These are phyloP conservation scores for Elaeis guineensis DNA, from an alignment of 176 grass and related monocot species.

Conservation along the genomic window DNA sequence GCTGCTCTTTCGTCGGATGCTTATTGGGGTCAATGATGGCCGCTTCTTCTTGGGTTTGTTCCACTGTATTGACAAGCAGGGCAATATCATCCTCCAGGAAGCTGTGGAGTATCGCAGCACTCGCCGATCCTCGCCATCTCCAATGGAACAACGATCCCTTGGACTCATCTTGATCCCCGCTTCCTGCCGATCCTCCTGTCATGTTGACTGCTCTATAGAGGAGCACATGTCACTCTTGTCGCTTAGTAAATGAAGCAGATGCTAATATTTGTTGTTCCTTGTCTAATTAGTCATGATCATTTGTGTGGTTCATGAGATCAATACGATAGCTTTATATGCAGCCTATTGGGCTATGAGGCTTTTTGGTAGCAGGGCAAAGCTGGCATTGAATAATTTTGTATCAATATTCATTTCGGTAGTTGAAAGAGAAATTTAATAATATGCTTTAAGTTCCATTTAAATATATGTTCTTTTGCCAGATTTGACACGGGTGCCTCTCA, in stretches of 20 bases:
- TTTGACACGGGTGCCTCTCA: too few species aligned
- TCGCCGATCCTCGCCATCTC: conserved; percentile 18
- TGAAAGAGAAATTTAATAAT: too few species aligned
- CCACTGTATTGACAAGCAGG: conserved; percentile 91
- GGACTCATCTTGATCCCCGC: conserved; percentile 82
- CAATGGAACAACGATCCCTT: conserved; percentile 57
- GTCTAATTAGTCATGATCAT: too few species aligned
- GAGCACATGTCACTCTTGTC: conserved; percentile 66
- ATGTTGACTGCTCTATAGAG: conserved; percentile 67
- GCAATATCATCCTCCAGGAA: conserved; percentile 92
- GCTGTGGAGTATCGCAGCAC: conserved; percentile 68
- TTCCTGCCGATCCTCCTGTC: conserved; percentile 71
- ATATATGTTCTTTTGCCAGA: too few species aligned
- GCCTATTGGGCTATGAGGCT: too few species aligned
- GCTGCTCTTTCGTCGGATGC: conserved; percentile 62
- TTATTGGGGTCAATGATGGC: conserved; percentile 67
- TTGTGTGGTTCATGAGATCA: too few species aligned
- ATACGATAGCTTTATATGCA: too few species aligned
- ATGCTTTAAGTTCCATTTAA: too few species aligned
- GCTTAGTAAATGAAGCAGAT: conserved; percentile 34
- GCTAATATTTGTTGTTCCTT: too few species aligned
- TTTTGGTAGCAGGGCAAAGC: too few species aligned
- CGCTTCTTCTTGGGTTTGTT: conserved; percentile 79
- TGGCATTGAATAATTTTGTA: too few species aligned
- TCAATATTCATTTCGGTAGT: too few species aligned